Evolutionary conservation across 306 rosid species (phyloP), one percentile per base, ranked within the genome.

Genomic region (Datisca glomerata): DNA sequence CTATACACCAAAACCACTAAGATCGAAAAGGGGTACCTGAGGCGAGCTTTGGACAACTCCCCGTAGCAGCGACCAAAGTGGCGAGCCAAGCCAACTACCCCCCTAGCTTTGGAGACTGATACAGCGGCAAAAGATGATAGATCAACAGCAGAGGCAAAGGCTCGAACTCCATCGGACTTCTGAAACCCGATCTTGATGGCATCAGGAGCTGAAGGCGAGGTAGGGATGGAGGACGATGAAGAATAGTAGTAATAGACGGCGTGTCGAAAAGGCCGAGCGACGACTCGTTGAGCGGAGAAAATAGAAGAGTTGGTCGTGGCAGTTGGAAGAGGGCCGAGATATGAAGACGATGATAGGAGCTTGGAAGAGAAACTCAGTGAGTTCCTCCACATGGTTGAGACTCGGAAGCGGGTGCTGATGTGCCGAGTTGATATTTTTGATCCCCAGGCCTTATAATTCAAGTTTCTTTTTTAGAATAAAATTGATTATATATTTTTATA

Each of bases 1-100:
- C 3, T 17, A 37, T 15, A 24, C 19, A 40, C 38, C 14, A 19
- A 29, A 25, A 10, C 1, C 21, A 39, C 38, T 23, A 0, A 9
- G 16, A 24, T 6, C 7, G 42, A 6, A 17, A 19, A 19, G 18
- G 39, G 7, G 44, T 55, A 81, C 94, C 86, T 78, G 37, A 86
- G 94, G 59, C 84, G 94, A 47, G 94, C 92, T 54, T 79, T 86
- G 64, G 96, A 82, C 60, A 76, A 87, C 63, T 87, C 78, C 74
- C 80, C 76, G 53, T 87, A 82, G 68, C 96, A 87, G 24, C 66
- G 77, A 21, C 69, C 77, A 46, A 79, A 77, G 68, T 83, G 83
- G 43, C 77, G 73, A 19, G 73, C 61, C 8, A 74, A 54, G 43
- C 67, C 63, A 0, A 66, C 37, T 4, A 60, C 41, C 15, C 62